Percentiles rank a stretch among this genome's conserved stretches.
Conservation (phyloP, 768 basidiomycete species). For the Panaeolus papilionaceus region DNA sequence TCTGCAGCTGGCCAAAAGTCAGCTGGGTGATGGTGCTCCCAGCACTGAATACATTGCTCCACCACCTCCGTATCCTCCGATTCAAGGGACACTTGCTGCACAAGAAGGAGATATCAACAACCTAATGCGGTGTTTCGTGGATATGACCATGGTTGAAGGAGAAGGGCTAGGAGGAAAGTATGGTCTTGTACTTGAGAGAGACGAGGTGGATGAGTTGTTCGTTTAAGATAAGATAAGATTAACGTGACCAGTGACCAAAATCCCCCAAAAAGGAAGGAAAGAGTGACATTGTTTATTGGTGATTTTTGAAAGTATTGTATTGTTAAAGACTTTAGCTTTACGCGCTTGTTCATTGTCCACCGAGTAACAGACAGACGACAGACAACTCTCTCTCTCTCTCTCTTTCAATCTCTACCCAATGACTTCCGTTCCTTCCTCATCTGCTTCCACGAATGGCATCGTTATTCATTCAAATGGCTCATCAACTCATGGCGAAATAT, state of each 20-base stretch:
- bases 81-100: slow-evolving; percentile 19
- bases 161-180: slow-evolving; percentile 17
- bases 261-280: not conserved
- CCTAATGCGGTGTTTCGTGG: slow-evolving; percentile 26
- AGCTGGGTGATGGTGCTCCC: not conserved
- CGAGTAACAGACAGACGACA: not conserved
- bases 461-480: slow-evolving; percentile 55
- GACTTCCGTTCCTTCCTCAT: slow-evolving; percentile 48
- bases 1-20: slow-evolving; percentile 31
- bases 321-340: slow-evolving; percentile 12
- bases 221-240: slow-evolving; percentile 10
- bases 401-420: slow-evolving; percentile 26
- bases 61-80: slow-evolving; percentile 26
- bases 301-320: not conserved
- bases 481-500: slow-evolving; percentile 44
- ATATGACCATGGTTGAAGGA: slow-evolving; percentile 17
- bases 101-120: slow-evolving; percentile 22
- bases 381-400: slow-evolving; percentile 9
- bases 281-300: not conserved
- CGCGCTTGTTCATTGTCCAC: slow-evolving; percentile 13
- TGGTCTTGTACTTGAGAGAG: slow-evolving; percentile 23
- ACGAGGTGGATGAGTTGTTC: slow-evolving; percentile 18
- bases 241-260: slow-evolving; percentile 5
- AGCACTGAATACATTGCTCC: slow-evolving; percentile 17
- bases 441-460: slow-evolving; percentile 58